Percentiles rank a stretch among this genome's conserved stretches.
These are phyloP conservation scores for Ceriops decandra DNA, from an alignment of 345 rosid genomes.

Conservation along the genomic window DNA sequence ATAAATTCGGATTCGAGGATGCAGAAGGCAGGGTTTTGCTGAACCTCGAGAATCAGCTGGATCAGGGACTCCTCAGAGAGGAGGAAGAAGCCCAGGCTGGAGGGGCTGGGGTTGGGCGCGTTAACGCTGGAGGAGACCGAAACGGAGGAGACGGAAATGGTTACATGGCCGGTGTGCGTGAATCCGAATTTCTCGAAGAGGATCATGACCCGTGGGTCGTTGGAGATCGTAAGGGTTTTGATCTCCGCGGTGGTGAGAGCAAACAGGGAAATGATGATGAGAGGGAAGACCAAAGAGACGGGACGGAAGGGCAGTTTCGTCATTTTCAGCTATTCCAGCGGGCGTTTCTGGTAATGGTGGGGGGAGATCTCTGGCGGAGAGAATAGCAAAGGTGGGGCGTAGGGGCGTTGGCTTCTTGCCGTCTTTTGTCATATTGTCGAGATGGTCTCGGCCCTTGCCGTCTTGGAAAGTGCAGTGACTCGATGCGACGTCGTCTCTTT, in stretches of 20 bases:
- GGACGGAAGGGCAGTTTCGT: conserved; percentile 34
- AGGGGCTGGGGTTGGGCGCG: conserved; percentile 50
- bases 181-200: conserved; percentile 95
- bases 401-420: too few relatives aligned
- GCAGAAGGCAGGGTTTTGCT: conserved; percentile 71
- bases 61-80: conserved; percentile 85
- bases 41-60: conserved; percentile 79
- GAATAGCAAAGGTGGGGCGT: too few relatives aligned
- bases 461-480: too few relatives aligned
- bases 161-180: conserved; percentile 76
- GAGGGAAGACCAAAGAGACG: not conserved
- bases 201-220: conserved; percentile 82
- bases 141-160: conserved; percentile 59
- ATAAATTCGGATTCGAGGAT: conserved; percentile 73
- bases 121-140: conserved; percentile 46
- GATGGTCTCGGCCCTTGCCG: not conserved
- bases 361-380: not conserved
- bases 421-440: too few relatives aligned
- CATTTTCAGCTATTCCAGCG: conserved; percentile 22
- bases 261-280: conserved; percentile 4
- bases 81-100: conserved; percentile 90
- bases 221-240: conserved; percentile 46
- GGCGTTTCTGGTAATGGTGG: not conserved
- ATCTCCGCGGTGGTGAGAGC: conserved; percentile 25
- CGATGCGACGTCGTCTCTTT: too few relatives aligned